These are phyloP conservation scores for Botryobasidium botryosum DNA, from an alignment of 768 basidiomycete genomes.

Conservation along the genomic window DNA sequence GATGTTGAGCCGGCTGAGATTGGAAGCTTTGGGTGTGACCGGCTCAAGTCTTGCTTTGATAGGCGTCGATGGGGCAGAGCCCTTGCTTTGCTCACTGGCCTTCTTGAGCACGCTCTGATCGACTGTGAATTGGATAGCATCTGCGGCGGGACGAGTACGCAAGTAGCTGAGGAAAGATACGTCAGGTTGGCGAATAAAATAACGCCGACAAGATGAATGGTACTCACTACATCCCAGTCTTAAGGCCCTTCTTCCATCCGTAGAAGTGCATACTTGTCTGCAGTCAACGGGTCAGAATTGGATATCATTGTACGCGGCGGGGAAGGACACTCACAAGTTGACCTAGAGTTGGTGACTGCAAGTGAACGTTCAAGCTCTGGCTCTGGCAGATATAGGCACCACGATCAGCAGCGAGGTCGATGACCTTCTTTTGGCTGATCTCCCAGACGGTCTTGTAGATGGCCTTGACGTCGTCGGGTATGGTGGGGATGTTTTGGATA, in stretches of 20 bases:
- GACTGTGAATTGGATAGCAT: constrained; percentile 96
- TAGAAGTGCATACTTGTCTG: constrained; percentile 91
- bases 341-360: constrained; percentile 73
- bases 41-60: constrained; percentile 2
- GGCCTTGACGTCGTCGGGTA: constrained; percentile 83
- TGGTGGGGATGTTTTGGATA: constrained; percentile 68
- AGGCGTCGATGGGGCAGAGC: constrained; percentile 3
- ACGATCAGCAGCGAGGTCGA: constrained; percentile 97
- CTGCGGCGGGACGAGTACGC: constrained; percentile 82
- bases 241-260: constrained; percentile 99
- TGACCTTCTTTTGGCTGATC: constrained; percentile 94
- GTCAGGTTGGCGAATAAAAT: neutral
- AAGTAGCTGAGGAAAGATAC: constrained; percentile 39
- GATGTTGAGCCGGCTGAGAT: constrained; percentile 15
- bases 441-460: constrained; percentile 99
- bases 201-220: neutral
- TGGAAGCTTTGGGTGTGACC: constrained; percentile 14
- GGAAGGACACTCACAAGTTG: constrained; percentile 34
- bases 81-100: constrained; percentile 11
- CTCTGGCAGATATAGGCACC: constrained; percentile 96
- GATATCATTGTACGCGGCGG: constrained; percentile 18
- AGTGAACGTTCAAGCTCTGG: constrained; percentile 86
- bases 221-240: constrained; percentile 80
- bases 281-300: neutral
- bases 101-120: constrained; percentile 54